phyloP scores from a whole-genome alignment of 768 basidiomycete genomes.

The Lactarius evosmus region DNA sequence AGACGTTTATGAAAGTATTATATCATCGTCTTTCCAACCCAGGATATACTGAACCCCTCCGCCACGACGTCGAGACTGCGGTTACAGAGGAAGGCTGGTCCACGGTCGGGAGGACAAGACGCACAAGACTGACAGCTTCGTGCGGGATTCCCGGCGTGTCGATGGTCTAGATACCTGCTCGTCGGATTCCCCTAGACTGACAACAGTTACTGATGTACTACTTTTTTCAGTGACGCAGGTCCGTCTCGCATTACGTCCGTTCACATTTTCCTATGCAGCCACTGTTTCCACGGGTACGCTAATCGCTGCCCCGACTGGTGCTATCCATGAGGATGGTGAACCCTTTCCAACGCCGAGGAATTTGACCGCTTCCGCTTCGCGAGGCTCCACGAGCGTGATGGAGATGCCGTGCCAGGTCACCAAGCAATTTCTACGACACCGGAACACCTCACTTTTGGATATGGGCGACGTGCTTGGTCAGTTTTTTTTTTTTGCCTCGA shows the following conservation, averaged over 20 bases:
- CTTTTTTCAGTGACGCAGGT: slow-evolving; percentile 22
- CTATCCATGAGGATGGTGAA: slow-evolving; percentile 41
- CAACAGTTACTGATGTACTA: neutral
- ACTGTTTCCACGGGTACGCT: slow-evolving; percentile 40
- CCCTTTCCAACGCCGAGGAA: slow-evolving; percentile 41
- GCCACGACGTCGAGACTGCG: slow-evolving; percentile 28
- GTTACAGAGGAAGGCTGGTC: slow-evolving; percentile 28
- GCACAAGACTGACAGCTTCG: slow-evolving; percentile 31
- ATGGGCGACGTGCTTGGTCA: slow-evolving; percentile 31
- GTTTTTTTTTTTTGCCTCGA: neutral
- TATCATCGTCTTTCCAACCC: slow-evolving; percentile 30
- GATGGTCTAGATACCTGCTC: slow-evolving; percentile 10
- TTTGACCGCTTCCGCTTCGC: slow-evolving; percentile 45
- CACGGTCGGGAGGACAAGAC: slow-evolving; percentile 23
- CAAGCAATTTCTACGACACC: slow-evolving; percentile 32
- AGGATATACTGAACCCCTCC: slow-evolving; percentile 29
- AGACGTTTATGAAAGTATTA: slow-evolving; percentile 22
- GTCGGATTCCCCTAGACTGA: neutral
- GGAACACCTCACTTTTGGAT: slow-evolving; percentile 36
- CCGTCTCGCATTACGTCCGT: slow-evolving; percentile 31
- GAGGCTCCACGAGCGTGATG: slow-evolving; percentile 31
- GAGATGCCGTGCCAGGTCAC: slow-evolving; percentile 19
- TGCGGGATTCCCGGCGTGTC: slow-evolving; percentile 30
- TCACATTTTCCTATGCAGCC: slow-evolving; percentile 37
- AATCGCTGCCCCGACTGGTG: slow-evolving; percentile 34